Conservation (phyloP, 75 land plant genomes). For the Pseudotsuga menziesii region DNA sequence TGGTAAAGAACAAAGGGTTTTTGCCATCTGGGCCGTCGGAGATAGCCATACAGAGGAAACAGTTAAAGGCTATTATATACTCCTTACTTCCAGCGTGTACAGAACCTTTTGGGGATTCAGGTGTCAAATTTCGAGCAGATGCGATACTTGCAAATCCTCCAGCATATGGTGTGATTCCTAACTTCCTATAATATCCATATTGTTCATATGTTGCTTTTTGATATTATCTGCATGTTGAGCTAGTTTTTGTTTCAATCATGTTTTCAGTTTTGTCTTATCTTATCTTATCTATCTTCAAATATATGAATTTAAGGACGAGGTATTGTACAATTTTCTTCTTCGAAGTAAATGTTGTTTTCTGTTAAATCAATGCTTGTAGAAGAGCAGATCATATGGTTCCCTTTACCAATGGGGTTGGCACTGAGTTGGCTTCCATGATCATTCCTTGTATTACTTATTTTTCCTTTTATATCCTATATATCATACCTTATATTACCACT, state of each 20-base stretch:
- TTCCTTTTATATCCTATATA: not conserved
- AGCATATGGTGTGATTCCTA: conserved; percentile 72
- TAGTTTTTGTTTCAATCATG: not conserved
- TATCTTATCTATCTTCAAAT: too few relatives aligned
- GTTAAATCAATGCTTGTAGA: not conserved
- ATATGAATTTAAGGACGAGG: not conserved
- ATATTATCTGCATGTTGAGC: not conserved
- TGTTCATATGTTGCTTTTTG: not conserved
- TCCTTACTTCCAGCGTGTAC: conserved; percentile 89
- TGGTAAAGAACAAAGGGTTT: conserved; percentile 99
- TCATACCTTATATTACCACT: not conserved
- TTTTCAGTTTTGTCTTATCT: not conserved
- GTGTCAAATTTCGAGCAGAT: conserved; percentile 74
- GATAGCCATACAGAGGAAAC: conserved; percentile 78
- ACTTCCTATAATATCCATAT: not conserved
- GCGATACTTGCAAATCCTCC: conserved; percentile 99
- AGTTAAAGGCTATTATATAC: conserved; percentile 79
- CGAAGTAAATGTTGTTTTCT: too few relatives aligned
- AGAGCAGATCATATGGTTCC: not conserved
- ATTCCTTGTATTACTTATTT: not conserved
- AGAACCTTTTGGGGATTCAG: conserved; percentile 62
- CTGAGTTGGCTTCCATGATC: not conserved
- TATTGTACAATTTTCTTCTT: not conserved
- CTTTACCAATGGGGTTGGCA: not conserved
- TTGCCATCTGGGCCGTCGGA: conserved; percentile 94